Evolutionary conservation across 768 basidiomycete genomes (phyloP), one percentile per base, ranked within the genome.

Genomic region (Lentinula sp.): DNA sequence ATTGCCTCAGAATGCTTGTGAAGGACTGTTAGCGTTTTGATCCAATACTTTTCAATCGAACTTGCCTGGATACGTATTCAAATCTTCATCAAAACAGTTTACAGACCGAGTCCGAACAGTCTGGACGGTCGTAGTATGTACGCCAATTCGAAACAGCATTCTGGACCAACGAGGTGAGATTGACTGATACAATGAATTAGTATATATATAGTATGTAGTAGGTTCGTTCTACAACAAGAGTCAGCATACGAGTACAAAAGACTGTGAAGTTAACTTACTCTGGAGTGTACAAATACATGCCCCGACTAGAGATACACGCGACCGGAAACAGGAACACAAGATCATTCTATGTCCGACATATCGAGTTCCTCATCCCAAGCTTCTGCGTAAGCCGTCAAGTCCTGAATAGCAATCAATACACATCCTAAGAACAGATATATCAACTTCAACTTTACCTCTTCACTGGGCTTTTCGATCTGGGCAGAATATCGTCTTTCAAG

Each of bases 301-400:
- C 31, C 15, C 8, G 49, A 8, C 15, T 28, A 43, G 37, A 39
- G 9, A 39, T 39, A 39, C 37, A 43, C 42, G 16, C 42, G 5
- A 15, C 5, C 11, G 13, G 16, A 0, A 21, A 28, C 37, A 39
- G 13, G 37, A 39, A 39, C 7, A 13, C 37, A 5, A 8, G 7
- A 23, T 48, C 46, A 48, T 11, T 43, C 42, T 16, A 48, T 48
- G 9, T 59, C 45, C 37, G 57, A 59, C 11, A n/a, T 4, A 35
- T 59, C 57, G 3, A 37, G 28, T n/a, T 60, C 50, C 6, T 60
- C 59, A 15, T 60, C 50, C 59, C 46, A 51, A 18, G 48, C 59
- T 21, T 60, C 49, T 18, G 59, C 59, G 18, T 49, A 60, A 31
- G 48, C 59, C n/a, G 50, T 16, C 34, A 60, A 31, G 18, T 60